Percentiles rank a stretch among this genome's conserved stretches.
These are phyloP conservation scores for Mycena rebaudengoi DNA, from an alignment of 768 basidiomycete species.

Conservation along the genomic window DNA sequence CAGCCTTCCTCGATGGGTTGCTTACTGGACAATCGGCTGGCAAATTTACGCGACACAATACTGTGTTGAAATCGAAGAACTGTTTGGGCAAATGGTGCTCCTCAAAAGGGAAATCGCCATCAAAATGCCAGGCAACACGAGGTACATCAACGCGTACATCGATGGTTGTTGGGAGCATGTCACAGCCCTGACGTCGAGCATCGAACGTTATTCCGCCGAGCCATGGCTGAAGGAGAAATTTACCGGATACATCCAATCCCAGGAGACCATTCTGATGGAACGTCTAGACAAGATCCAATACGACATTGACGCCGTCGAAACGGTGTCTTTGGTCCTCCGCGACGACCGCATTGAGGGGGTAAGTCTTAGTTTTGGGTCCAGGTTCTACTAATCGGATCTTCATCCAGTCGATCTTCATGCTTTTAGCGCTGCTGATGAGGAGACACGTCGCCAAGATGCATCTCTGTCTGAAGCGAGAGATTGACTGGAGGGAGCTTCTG, in stretches of 20 bases:
- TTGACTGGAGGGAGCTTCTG: background rate
- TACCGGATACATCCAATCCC: background rate
- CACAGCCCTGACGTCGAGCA: background rate
- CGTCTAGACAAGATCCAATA: background rate
- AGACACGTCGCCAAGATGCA: background rate
- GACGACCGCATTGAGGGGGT: too few species aligned
- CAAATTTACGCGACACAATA: background rate
- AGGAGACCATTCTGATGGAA: background rate
- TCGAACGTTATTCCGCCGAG: background rate
- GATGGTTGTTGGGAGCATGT: background rate
- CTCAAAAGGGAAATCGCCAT: background rate
- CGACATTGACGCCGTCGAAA: background rate
- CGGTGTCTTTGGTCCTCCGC: too few species aligned
- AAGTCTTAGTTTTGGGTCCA: too few species aligned
- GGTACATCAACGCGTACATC: conserved; percentile 7
- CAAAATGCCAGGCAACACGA: conserved; percentile 22
- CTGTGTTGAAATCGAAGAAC: background rate
- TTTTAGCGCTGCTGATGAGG: too few species aligned
- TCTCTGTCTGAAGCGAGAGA: background rate
- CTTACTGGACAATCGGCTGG: background rate
- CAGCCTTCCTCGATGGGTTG: background rate
- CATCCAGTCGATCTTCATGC: too few species aligned
- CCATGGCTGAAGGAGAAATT: background rate
- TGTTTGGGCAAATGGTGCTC: background rate
- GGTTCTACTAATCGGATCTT: too few species aligned